phyloP scores from a whole-genome alignment of 495 filamentous ascomycete species.

The Penicillium paradoxum region DNA sequence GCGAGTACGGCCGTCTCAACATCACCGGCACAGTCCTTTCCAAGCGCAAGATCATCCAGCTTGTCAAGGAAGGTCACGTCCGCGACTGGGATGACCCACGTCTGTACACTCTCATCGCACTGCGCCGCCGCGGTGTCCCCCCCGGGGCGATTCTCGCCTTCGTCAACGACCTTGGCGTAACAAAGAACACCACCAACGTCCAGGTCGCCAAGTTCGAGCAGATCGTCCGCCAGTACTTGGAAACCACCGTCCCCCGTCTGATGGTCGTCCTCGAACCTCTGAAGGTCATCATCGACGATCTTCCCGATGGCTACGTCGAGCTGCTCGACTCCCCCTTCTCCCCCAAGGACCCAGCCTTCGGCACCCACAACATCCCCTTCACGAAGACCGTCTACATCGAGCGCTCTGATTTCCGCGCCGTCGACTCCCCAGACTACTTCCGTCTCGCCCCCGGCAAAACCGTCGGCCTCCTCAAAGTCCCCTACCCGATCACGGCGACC shows the following conservation, averaged over 20 bases:
- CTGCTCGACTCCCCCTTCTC: constrained; percentile 56
- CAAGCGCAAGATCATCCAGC: constrained; percentile 73
- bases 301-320: constrained; percentile 59
- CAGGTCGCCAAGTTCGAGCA: constrained; percentile 72
- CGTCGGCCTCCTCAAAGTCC: constrained; percentile 80
- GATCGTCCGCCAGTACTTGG: constrained; percentile 73
- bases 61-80: constrained; percentile 69
- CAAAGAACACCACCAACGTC: constrained; percentile 67
- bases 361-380: constrained; percentile 60
- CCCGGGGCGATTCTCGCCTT: constrained; percentile 84
- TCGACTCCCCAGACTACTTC: constrained; percentile 83
- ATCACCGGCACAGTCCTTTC: constrained; percentile 76
- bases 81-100: constrained; percentile 86
- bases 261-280: constrained; percentile 75
- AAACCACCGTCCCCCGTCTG: constrained; percentile 75
- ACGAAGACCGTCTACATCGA: constrained; percentile 91
- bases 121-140: constrained; percentile 77
- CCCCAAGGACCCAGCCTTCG: constrained; percentile 56
- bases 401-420: constrained; percentile 83
- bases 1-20: constrained; percentile 74
- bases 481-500: constrained; percentile 76
- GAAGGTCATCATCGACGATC: constrained; percentile 67
- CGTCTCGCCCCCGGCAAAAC: constrained; percentile 86
- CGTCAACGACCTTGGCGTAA: constrained; percentile 84
- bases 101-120: constrained; percentile 81